These are phyloP conservation scores for Trichoderma polysporum DNA, from an alignment of 2,329 filamentous ascomycete genomes.

Conservation along the genomic window DNA sequence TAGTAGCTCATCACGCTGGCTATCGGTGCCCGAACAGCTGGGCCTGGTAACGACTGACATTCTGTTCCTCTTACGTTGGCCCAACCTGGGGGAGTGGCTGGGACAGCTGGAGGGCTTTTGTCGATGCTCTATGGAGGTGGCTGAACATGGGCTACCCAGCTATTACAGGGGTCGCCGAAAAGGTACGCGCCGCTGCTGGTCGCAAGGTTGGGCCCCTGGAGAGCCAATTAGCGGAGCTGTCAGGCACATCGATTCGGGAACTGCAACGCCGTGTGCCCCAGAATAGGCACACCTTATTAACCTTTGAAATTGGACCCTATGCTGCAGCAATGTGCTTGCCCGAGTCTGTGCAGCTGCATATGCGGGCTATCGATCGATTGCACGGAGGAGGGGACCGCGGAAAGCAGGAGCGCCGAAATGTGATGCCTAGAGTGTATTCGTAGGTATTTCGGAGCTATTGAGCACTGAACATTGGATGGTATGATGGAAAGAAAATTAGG, in stretches of 20 bases:
- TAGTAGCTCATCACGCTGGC: constrained; percentile 12
- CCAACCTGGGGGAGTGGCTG: neutral
- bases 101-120: neutral
- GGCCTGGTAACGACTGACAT: neutral
- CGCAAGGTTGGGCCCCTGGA: neutral
- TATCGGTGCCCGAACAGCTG: constrained; percentile 14
- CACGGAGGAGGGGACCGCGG: neutral
- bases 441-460: neutral
- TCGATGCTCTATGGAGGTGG: constrained; percentile 13
- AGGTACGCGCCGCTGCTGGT: constrained; percentile 20
- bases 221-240: constrained; percentile 17
- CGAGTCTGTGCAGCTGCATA: neutral
- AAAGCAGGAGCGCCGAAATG: constrained; percentile 11
- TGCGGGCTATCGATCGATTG: constrained; percentile 8
- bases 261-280: constrained; percentile 21
- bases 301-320: neutral
- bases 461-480: neutral
- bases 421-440: neutral
- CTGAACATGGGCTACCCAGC: neutral
- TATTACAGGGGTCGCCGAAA: constrained; percentile 17
- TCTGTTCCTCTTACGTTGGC: neutral
- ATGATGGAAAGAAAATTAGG: neutral
- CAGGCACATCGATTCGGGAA: constrained; percentile 9
- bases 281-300: constrained; percentile 1
- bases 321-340: neutral